These are phyloP conservation scores for Actinomortierella ambigua DNA, from an alignment of 371 early-diverging fungal species.

Conservation along the genomic window DNA sequence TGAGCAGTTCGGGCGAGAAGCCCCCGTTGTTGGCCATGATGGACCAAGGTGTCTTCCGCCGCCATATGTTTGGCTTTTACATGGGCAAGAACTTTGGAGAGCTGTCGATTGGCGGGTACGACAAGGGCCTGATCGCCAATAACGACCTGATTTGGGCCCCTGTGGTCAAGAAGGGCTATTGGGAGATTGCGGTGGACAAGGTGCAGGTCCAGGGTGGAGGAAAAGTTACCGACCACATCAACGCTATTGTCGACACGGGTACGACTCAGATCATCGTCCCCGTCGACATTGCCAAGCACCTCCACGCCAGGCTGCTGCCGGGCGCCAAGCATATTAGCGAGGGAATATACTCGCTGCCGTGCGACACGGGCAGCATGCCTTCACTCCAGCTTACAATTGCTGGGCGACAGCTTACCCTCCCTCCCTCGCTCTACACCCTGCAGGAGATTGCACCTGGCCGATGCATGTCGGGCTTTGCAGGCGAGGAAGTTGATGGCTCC, in stretches of 20 bases:
- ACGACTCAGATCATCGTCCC: slow-evolving; percentile 77
- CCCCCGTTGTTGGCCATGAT: slow-evolving; percentile 79
- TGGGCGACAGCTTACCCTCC: slow-evolving; percentile 54
- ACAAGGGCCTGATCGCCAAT: slow-evolving; percentile 50
- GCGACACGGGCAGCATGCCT: slow-evolving; percentile 53
- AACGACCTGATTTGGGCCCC: slow-evolving; percentile 68
- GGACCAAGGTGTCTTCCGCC: slow-evolving; percentile 59
- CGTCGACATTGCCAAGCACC: slow-evolving; percentile 62
- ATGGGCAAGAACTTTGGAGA: slow-evolving; percentile 63
- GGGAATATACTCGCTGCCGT: slow-evolving; percentile 56
- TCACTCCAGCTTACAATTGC: slow-evolving; percentile 54
- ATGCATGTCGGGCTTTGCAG: slow-evolving; percentile 75
- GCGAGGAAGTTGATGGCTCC: slow-evolving; percentile 48
- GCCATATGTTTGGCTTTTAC: slow-evolving; percentile 76
- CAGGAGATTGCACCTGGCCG: slow-evolving; percentile 48
- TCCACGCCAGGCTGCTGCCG: slow-evolving; percentile 62
- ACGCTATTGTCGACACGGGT: slow-evolving; percentile 64
- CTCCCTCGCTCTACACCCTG: slow-evolving; percentile 64
- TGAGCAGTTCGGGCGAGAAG: slow-evolving; percentile 52
- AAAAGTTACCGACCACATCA: slow-evolving; percentile 26
- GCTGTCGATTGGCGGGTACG: slow-evolving; percentile 72
- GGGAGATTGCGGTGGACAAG: slow-evolving; percentile 72
- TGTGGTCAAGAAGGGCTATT: slow-evolving; percentile 74
- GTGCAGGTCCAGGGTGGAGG: slow-evolving; percentile 48
- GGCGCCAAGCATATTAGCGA: slow-evolving; percentile 68